Conservation (phyloP, 768 basidiomycete species). For the Amanita exitialis region DNA sequence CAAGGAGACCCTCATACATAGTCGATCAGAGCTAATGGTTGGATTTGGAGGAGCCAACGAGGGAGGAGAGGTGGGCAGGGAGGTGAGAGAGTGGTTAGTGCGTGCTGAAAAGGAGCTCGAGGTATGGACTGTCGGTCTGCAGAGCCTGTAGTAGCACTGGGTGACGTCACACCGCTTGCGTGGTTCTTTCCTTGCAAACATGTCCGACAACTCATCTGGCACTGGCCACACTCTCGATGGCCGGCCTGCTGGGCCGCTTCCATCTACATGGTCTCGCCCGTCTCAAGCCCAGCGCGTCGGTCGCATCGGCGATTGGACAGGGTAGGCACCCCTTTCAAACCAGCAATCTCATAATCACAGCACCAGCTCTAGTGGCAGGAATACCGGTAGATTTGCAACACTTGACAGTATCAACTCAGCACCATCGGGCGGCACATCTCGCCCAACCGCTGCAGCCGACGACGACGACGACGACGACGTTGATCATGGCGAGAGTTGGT, state of each 20-base stretch:
- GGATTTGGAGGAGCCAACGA: constrained; percentile 64
- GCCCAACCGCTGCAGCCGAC: constrained; percentile 25
- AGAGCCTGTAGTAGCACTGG: constrained; percentile 12
- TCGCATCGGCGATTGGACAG: constrained; percentile 43
- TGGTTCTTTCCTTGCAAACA: constrained; percentile 13
- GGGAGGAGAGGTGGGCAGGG: constrained; percentile 62
- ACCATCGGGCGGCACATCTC: constrained; percentile 9
- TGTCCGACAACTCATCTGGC: constrained; percentile 17
- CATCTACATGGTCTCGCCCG: constrained; percentile 33
- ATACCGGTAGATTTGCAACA: constrained; percentile 18
- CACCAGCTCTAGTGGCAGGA: constrained; percentile 8
- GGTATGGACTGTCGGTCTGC: constrained; percentile 56
- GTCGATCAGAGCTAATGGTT: constrained; percentile 48
- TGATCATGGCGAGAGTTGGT: constrained; percentile 60
- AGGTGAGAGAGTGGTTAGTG: constrained; percentile 49
- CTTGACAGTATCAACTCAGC: constrained; percentile 16
- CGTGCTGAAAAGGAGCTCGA: constrained; percentile 64
- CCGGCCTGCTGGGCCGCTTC: constrained; percentile 35
- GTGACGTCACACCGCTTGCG: neutral
- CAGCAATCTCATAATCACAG: neutral
- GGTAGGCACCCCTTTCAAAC: constrained; percentile 12
- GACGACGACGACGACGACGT: constrained; percentile 44
- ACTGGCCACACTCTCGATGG: constrained; percentile 41
- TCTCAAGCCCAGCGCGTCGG: constrained; percentile 32
- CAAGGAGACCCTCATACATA: constrained; percentile 51